phyloP scores from a whole-genome alignment of 1,139 yeast species.

The Yamadazyma pseudoaaseri region DNA sequence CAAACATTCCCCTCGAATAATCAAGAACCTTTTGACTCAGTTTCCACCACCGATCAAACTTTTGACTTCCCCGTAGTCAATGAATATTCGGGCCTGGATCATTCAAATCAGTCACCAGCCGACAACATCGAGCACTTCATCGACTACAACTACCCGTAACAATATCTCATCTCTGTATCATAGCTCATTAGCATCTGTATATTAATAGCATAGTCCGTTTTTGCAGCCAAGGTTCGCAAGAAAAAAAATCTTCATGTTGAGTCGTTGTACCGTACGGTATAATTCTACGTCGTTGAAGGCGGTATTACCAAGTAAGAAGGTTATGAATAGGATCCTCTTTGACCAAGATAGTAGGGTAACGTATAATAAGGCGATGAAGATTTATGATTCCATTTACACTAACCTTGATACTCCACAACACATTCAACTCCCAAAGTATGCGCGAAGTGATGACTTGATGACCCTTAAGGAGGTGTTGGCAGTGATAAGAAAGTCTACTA shows the following conservation, averaged over 20 bases:
- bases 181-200: not conserved
- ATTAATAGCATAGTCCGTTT: not conserved
- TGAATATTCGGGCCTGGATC: conserved; percentile 18
- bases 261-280: not conserved
- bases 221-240: too few species aligned
- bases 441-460: conserved; percentile 60
- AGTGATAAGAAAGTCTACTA: conserved; percentile 59
- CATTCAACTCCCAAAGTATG: conserved; percentile 42
- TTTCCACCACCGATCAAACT: conserved; percentile 13
- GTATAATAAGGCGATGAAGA: conserved; percentile 52
- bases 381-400: conserved; percentile 49
- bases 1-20: not conserved
- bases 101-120: conserved; percentile 15
- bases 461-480: conserved; percentile 65
- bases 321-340: conserved; percentile 58
- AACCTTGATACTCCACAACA: conserved; percentile 35
- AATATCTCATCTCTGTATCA: not conserved
- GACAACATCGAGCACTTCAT: conserved; percentile 23
- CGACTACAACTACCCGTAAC: conserved; percentile 20
- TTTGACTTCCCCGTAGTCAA: conserved; percentile 19
- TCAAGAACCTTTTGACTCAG: conserved; percentile 13
- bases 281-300: not conserved
- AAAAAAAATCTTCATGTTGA: too few species aligned
- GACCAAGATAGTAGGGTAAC: conserved; percentile 62
- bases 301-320: conserved; percentile 53